Evolutionary conservation across 148 eudicot genomes (phyloP), one percentile per base, ranked within the genome.

Genomic region (Silene uniflora): DNA sequence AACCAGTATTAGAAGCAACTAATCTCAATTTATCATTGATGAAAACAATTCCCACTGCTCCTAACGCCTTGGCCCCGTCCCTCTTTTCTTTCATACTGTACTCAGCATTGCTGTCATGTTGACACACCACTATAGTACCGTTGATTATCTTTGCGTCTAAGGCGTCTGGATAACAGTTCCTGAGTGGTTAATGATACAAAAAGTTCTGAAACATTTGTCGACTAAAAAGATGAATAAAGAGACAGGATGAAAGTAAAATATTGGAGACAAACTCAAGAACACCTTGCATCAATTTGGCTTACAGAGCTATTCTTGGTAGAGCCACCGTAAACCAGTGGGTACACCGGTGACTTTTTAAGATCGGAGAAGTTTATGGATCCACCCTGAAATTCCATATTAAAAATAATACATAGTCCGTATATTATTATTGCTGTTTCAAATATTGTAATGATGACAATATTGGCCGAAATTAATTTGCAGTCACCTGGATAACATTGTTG

Each of bases 351-450:
- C 35, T 76, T 81, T 10, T 72, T 18, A 1, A 90, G 81, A 39
- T 83, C 64, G 0, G 88, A 83, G 70, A 92, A 86, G 76, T 87
- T 87, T 13, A 88, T 87, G 54, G 88, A 86, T 83, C 80, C 95
- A 71, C 97, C 95, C 90, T 90, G 70, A 16, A 68, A 58, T 62
- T 77, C 42, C 16, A 42, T 66, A 21, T 10, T 17, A 73, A 21
- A 47, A 69, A 67, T 3, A 29, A 29, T 1, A 1, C 1, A 39
- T 39, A 39, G 0, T 39, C 2, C 39, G 5, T 27, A 27, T 27
- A 27, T 27, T 27, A 27, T 27, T 27, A 27, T 27, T 27, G 29
- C 29, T 27, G 29, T 27, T 27, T 27, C 29, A 27, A 27, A 27
- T 27, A 27, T n/a, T n/a, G n/a, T n/a, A n/a, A n/a, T n/a, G n/a